Evolutionary conservation across 331 rosid species (phyloP), one percentile per base, ranked within the genome.

Genomic region (Prunus yedoensis): DNA sequence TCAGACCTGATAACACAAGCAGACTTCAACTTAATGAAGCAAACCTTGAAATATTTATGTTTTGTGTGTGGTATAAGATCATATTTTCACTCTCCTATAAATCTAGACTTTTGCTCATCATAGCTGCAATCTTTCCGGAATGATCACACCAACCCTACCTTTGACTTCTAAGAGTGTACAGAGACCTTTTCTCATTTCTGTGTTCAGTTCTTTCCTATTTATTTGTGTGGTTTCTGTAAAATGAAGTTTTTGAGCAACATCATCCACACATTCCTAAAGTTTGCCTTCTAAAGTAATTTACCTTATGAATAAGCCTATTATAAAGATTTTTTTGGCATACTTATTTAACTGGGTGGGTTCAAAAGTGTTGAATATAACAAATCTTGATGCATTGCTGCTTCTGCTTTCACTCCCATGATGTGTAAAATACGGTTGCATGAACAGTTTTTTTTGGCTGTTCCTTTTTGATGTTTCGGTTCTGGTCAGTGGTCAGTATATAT

Each of bases 11-110:
- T 75, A n/a, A n/a, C 51, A 46, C 61, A 60, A 73, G 73, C 53
- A 51, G 45, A 28, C 35, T 68, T 80, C 57, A 50, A 32, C 60
- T 71, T 56, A 64, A 50, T 82, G 53, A 71, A 41, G 38, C 15
- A 56, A 53, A 20, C 14, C 30, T 13, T 54, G 14, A n/a, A n/a
- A 11, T 51, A 20, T 46, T 43, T 49, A 28, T 70, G 15, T 18
- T 10, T 43, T 38, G 27, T 45, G 63, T 28, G 49, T 0, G 32
- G 63, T 70, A 59, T 52, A 70, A 30, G 28, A 59, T 73, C 15
- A 10, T 25, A 18, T 72, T 17, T 73, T 43, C 38, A 21, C 4
- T 13, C 15, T 56, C 46, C 27, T 21, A 56, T 38, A 38, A 41
- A 21, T 14, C 21, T 23, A 43, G 43, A 43, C 8, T 47, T 54